Base-by-base conservation (phyloP, 768 basidiomycete species). In the Leucosporidium scottii region DNA sequence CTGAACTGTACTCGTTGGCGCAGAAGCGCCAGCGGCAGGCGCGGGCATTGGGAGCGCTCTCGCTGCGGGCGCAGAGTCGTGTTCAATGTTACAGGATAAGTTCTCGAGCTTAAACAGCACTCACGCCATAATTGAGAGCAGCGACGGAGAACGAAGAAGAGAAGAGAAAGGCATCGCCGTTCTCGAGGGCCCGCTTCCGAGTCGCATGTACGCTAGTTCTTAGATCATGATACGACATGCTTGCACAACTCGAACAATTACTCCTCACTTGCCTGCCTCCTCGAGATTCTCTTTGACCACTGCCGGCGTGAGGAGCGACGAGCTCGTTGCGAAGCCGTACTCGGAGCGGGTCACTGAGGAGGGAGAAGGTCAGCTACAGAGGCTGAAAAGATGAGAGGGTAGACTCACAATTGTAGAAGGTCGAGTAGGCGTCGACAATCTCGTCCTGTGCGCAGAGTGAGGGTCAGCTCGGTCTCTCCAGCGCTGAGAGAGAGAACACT, bases 361-460 rank as follows among this genome's bases (percentile, higher is more conserved):
- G 8, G 39, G 39, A 2, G 13, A 15, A 17, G 39, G 39, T 44
- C 39, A 44, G 25, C 39, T 31, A 17, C 36, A 27, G 44, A 27
- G 20, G 34, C 23, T 27, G 31, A 48, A 25, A 15, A 44, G 39
- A 44, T 10, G 39, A 59, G 18, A 21, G 34, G 23, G 61, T 12
- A n/a, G 28, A 53, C 67, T 36, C 82, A 27, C 84, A 80, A 54
- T 89, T 86, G 72, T 85, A 79, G 80, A 91, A 96, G 30, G 82
- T 81, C 73, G 83, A 81, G 78, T 93, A 96, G 44, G 84, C 84
- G 61, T 88, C 86, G 70, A 85, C 82, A 23, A 96, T 82, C 39
- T 86, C 84, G 55, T 88, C 89, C 77, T 86, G 81, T 9, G 2
- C 0, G n/a, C 10, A 25, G 30, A 3, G 51, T 58, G 44, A 28